Percentiles rank a stretch among this genome's conserved stretches.
Evolutionary conservation across 371 early-diverging fungal species (phyloP).

Genomic region (Smittium mucronatum): DNA sequence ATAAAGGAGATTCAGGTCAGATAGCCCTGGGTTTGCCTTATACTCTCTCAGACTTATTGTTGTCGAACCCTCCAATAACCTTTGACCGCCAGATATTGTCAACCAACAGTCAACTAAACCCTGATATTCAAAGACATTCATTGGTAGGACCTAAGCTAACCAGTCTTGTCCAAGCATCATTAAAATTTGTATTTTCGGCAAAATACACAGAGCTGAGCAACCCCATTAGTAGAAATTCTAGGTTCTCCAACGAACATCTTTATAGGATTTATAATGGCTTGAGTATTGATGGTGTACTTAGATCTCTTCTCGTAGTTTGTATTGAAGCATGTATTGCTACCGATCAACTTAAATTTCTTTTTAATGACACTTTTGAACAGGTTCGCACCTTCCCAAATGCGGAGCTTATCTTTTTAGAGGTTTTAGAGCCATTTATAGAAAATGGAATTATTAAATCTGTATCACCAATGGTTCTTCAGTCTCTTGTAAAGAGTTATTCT

Average conservation of each 20-base stretch:
- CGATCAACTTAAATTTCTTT: conserved; percentile 14
- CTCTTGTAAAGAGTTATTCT: conserved; percentile 22
- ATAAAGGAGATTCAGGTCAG: conserved; percentile 27
- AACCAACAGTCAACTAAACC: neutral
- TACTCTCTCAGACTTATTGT: neutral
- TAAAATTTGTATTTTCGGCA: conserved; percentile 13
- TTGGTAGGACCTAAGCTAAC: conserved; percentile 21
- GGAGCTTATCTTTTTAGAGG: conserved; percentile 18
- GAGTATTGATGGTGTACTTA: conserved; percentile 13
- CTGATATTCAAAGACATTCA: conserved; percentile 6
- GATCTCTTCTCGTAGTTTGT: conserved; percentile 21
- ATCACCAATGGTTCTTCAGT: conserved; percentile 27
- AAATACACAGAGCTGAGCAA: neutral
- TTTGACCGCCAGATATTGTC: neutral
- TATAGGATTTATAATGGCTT: neutral
- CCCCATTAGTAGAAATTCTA: neutral
- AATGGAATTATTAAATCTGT: conserved; percentile 20
- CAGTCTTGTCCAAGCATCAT: conserved; percentile 18
- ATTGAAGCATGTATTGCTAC: conserved; percentile 25
- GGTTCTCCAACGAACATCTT: neutral
- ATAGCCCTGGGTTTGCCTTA: conserved; percentile 28
- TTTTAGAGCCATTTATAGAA: conserved; percentile 28
- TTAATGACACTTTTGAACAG: conserved; percentile 25
- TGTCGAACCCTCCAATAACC: neutral
- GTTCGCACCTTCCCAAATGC: conserved; percentile 1